Evolutionary conservation across 1,139 yeast genomes (phyloP), one percentile per base, ranked within the genome.

Genomic region (Yamadazyma taylorii): DNA sequence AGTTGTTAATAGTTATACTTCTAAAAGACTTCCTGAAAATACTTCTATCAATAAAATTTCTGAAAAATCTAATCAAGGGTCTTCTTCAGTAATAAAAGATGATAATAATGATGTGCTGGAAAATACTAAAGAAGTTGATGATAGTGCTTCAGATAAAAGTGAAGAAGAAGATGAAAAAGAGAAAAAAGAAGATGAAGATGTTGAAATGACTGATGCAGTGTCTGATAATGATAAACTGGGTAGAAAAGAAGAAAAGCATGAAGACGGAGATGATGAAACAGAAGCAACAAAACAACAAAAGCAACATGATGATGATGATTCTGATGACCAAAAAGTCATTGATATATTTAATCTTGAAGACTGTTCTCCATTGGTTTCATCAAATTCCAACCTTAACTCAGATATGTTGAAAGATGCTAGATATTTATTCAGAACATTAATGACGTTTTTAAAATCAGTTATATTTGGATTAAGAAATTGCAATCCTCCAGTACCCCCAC

Each of bases 381-480:
- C 61, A 2, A 63, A 67, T 5, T 33, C 48, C 2, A 51, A 61
- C 15, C 49, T 52, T 19, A 66, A 74, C 17, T 71, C 81, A 14
- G 92, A 85, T 49, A 85, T 89, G 19, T 69, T 87, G 37, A 87
- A 87, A 50, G 97, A 90, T 57, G 95, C 96, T 1, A 77, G 94
- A 36, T 87, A 86, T 51, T 66, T 92, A 27, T 89, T 89, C 73
- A 79, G 94, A 48, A 89, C 96, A 7, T 69, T 94, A 39, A 79
- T 94, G 84, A 85, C 92, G 5, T 94, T 92, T 53, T 67, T 92
- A 53, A 89, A 92, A 55, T 87, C 97, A 0, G 87, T 90, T 32
- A 84, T 92, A 51, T 88, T 85, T 60, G 96, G 96, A 1, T 70
- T 94, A 48, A 89, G 89, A 55, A 82, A 82, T 40, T 89, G 96